These are phyloP conservation scores for Phyllosticta citribraziliensis DNA, from an alignment of 2,329 filamentous ascomycete genomes.

Conservation along the genomic window DNA sequence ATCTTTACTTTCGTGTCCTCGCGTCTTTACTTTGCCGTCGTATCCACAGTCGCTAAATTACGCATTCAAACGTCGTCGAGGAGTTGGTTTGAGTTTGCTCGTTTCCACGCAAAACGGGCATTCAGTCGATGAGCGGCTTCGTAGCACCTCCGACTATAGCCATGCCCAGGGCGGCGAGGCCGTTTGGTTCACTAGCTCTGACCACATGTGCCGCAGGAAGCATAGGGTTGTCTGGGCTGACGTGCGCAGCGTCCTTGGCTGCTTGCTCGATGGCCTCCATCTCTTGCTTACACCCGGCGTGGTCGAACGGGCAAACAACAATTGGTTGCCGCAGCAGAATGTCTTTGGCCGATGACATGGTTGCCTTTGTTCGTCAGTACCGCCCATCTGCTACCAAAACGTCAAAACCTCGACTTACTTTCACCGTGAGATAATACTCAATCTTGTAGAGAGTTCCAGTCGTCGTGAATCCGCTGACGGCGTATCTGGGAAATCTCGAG, in stretches of 20 bases:
- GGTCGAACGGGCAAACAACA: slow-evolving; percentile 89
- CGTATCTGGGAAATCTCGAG: slow-evolving; percentile 79
- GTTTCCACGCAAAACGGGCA: background rate
- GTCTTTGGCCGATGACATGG: slow-evolving; percentile 78
- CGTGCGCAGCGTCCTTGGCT: slow-evolving; percentile 79
- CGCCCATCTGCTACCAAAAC: background rate
- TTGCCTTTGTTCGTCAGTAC: slow-evolving; percentile 49
- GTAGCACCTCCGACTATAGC: slow-evolving; percentile 52
- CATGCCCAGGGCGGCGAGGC: slow-evolving; percentile 50
- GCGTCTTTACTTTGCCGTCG: background rate
- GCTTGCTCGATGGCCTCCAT: slow-evolving; percentile 98
- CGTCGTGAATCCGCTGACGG: slow-evolving; percentile 84
- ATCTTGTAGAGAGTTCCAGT: slow-evolving; percentile 94
- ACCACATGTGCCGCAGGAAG: slow-evolving; percentile 80
- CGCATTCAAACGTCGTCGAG: background rate
- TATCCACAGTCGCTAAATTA: background rate
- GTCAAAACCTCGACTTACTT: slow-evolving; percentile 47
- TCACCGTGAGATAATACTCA: slow-evolving; percentile 90
- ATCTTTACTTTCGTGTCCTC: background rate
- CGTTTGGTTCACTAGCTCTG: slow-evolving; percentile 60
- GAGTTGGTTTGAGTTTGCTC: background rate
- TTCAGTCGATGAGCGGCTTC: slow-evolving; percentile 57
- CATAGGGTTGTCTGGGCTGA: slow-evolving; percentile 86
- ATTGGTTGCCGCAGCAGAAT: slow-evolving; percentile 86
- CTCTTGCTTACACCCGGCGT: slow-evolving; percentile 92